Percentiles rank a stretch among this genome's conserved stretches.
Conservation (phyloP, 768 basidiomycete species). For the Chalciporus piperatus region DNA sequence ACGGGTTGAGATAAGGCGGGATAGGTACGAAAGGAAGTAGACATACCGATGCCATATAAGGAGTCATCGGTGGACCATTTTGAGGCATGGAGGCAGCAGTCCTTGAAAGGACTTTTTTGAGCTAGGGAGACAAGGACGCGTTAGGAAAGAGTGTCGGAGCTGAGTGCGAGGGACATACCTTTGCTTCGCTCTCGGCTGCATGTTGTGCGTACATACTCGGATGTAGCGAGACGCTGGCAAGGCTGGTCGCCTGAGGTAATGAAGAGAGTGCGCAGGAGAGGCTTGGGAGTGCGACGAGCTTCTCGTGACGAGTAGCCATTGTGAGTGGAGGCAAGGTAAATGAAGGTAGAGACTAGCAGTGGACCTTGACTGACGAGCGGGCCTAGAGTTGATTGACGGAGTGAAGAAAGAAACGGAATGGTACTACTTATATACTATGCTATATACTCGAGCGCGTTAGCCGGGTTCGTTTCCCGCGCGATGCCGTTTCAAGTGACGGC, state of each 20-base stretch:
- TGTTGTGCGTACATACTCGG: constrained; percentile 66
- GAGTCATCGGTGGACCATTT: constrained; percentile 30
- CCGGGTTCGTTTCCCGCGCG: constrained; percentile 19
- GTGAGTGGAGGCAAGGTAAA: constrained; percentile 7
- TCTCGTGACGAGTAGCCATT: constrained; percentile 42
- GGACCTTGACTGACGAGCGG: background rate
- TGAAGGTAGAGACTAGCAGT: constrained; percentile 8
- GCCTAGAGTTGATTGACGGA: background rate
- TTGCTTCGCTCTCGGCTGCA: constrained; percentile 71
- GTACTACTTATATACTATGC: too few relatives aligned
- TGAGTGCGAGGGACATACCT: constrained; percentile 42
- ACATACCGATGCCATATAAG: constrained; percentile 40
- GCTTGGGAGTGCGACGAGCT: constrained; percentile 71
- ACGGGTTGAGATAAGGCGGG: constrained; percentile 5
- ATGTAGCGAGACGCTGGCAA: constrained; percentile 64
- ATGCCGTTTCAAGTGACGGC: constrained; percentile 10
- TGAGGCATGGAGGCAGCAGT: constrained; percentile 36
- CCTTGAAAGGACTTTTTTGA: constrained; percentile 64
- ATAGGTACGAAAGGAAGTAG: background rate
- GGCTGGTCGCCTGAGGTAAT: constrained; percentile 69
- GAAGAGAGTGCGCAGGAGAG: constrained; percentile 65
- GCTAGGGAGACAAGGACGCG: constrained; percentile 34
- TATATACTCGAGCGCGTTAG: constrained; percentile 13
- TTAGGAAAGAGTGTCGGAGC: background rate
- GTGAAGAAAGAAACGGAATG: constrained; percentile 8